Evolutionary conservation across 192 early-diverging fungal genomes (phyloP).

Genomic region (Coemansia sp.): DNA sequence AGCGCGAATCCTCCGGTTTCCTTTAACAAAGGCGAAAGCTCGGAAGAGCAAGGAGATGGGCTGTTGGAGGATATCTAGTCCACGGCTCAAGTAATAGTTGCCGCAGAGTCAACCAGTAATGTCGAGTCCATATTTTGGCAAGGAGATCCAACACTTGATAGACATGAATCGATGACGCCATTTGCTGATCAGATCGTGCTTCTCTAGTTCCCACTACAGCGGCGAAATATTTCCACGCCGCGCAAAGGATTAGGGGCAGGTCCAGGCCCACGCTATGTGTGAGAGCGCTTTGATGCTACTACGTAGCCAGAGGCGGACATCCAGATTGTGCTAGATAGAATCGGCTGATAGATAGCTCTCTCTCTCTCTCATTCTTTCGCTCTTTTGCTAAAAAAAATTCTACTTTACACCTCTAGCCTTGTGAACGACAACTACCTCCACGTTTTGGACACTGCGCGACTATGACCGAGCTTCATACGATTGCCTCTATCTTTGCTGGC

Average conservation of each 20-base stretch:
- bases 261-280: not conserved
- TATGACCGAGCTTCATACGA: conserved; percentile 23
- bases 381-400: not conserved
- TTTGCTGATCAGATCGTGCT: not conserved
- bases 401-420: not conserved
- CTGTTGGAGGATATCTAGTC: too few species aligned
- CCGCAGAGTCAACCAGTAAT: too few species aligned
- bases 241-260: not conserved
- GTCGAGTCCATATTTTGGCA: too few species aligned
- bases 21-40: not conserved
- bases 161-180: not conserved
- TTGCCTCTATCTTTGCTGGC: conserved; percentile 45
- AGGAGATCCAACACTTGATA: too few species aligned
- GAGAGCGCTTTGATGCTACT: not conserved
- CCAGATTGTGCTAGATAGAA: not conserved
- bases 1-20: not conserved
- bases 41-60: not conserved
- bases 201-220: not conserved
- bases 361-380: too few species aligned
- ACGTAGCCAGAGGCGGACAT: not conserved
- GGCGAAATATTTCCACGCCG: not conserved
- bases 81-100: too few species aligned
- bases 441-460: not conserved
- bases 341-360: too few species aligned
- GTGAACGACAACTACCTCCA: not conserved